Conservation (phyloP, 352 stramenopile genomes). For the Phytophthora tentaculata region DNA sequence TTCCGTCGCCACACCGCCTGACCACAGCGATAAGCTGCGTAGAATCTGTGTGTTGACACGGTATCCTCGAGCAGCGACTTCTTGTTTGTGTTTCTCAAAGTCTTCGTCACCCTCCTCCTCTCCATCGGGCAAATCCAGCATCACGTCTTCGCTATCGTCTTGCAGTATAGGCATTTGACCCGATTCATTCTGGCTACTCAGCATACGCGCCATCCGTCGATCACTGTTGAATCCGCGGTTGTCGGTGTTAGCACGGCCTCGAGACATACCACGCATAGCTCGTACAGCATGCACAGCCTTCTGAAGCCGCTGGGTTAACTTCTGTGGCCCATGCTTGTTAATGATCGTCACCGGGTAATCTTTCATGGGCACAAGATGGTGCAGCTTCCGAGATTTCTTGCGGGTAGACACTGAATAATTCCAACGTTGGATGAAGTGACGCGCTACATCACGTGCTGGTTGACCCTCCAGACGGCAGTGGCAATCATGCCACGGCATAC, state of each 20-base stretch:
- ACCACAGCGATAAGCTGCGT: constrained; percentile 85
- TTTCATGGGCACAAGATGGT: constrained; percentile 82
- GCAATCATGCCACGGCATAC: constrained; percentile 90
- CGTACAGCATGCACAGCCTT: constrained; percentile 72
- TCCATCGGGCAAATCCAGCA: constrained; percentile 31
- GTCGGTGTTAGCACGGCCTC: constrained; percentile 29
- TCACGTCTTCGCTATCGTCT: constrained; percentile 21
- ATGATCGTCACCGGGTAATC: constrained; percentile 50
- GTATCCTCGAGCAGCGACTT: constrained; percentile 50
- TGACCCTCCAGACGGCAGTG: constrained; percentile 84
- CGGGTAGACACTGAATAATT: constrained; percentile 88
- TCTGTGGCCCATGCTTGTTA: constrained; percentile 44
- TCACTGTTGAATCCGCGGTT: constrained; percentile 55
- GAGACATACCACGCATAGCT: constrained; percentile 44
- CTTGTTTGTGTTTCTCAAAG: constrained; percentile 38
- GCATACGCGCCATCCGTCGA: constrained; percentile 41
- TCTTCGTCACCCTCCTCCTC: constrained; percentile 38
- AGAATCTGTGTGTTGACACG: constrained; percentile 71
- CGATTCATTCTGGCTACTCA: constrained; percentile 37
- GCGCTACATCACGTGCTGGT: constrained; percentile 79
- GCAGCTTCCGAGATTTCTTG: constrained; percentile 76
- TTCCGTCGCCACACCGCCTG: constrained; percentile 77
- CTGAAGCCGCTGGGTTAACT: constrained; percentile 63
- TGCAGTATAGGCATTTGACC: constrained; percentile 31
- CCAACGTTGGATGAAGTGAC: constrained; percentile 90